These are phyloP conservation scores for Euphorbia schlechtendalii DNA, from an alignment of 441 rosid species.

Conservation along the genomic window DNA sequence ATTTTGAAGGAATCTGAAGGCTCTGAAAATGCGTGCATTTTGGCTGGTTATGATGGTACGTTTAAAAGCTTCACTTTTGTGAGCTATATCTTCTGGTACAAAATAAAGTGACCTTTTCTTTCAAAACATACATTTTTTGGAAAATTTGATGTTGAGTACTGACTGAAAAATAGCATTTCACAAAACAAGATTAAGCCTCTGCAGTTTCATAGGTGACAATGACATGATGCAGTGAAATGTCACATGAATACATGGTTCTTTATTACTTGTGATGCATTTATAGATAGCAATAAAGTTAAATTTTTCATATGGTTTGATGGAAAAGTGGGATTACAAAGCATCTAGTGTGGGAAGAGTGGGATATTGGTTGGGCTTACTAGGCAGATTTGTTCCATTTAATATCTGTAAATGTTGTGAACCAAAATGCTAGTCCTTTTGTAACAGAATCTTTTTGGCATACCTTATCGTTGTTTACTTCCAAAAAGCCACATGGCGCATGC, in stretches of 20 bases:
- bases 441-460: neutral
- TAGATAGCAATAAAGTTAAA: neutral
- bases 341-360: neutral
- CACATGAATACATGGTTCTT: neutral
- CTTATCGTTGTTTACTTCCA: neutral
- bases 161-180: neutral
- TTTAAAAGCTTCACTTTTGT: slow-evolving; percentile 12
- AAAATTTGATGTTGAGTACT: neutral
- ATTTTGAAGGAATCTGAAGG: slow-evolving; percentile 63
- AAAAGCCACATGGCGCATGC: neutral
- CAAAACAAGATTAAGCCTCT: neutral
- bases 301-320: neutral
- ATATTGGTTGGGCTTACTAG: neutral
- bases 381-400: neutral
- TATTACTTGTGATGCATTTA: neutral
- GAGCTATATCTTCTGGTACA: neutral
- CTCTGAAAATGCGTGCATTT: slow-evolving; percentile 68
- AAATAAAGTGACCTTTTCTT: neutral
- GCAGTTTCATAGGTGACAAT: slow-evolving; percentile 1
- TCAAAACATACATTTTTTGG: neutral
- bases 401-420: neutral
- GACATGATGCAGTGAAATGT: neutral
- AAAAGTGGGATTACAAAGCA: neutral
- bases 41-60: slow-evolving; percentile 75
- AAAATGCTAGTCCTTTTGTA: neutral